Base-by-base conservation (phyloP, 1,139 yeast species). In the Diutina mesorugosa region DNA sequence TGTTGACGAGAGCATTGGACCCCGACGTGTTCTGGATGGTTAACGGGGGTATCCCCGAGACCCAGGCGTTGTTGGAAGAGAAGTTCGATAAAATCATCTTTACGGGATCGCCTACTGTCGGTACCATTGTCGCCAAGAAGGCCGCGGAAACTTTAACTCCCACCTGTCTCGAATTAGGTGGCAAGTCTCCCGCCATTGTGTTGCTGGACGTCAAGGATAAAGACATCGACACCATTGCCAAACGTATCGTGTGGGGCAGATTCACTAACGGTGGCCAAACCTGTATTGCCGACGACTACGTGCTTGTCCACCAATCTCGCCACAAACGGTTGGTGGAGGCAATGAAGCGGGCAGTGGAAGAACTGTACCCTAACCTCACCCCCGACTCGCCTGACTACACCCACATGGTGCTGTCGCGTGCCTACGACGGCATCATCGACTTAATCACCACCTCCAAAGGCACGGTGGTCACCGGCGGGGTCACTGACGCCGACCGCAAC, bases 101-200 rank as follows among this genome's bases (percentile, higher is more conserved):
- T 69, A 91, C 98, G 9, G 98, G 98, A 38, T 84, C 87, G 56
- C 79, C 82, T 28, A 65, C 67, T 16, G 96, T 90, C 29, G 98
- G 97, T 53, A 81, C 79, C 51, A 81, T 89, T 59, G 81, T 91
- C 54, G 87, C 95, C 38, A 74, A 77, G 60, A 87, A 87, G 55
- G 97, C 97, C 0, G 96, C 95, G 7, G 84, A 88, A 69, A 79
- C 81, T 47, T 75, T 91, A 64, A 89, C 96, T 1, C 98, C 98
- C 0, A 79, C 79, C 26, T 71, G 87, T 32, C 76, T 93, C 60
- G 98, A 91, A 70, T 76, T 93, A 55, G 98, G 98, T 56, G 97
- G 97, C n/a, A 90, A 90, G 67, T 85, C 93, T 3, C 97, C 97
- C 0, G 88, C 82, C 0, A 77, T 90, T 61, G 73, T 90, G 10